Percentiles rank a stretch among this genome's conserved stretches.
phyloP scores from a whole-genome alignment of 768 basidiomycete species.

The Pholiota molesta region DNA sequence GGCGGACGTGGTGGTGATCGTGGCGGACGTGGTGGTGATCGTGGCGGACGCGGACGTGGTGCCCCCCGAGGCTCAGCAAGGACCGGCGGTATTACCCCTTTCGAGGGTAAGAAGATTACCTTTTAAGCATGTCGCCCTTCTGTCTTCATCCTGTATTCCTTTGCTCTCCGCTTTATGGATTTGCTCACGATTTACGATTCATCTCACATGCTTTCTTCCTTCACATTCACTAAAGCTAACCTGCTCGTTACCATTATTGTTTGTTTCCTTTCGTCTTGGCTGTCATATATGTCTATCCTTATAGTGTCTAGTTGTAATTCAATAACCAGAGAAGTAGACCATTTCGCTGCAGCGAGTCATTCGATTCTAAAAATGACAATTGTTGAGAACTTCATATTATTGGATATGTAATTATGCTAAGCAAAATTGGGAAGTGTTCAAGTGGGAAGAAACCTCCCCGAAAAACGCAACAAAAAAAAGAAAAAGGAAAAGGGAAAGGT shows the following conservation, averaged over 20 bases:
- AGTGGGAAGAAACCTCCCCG: background rate
- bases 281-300: conserved; percentile 1
- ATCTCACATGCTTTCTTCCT: conserved; percentile 2
- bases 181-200: conserved; percentile 11
- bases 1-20: conserved; percentile 39
- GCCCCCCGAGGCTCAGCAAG: conserved; percentile 45
- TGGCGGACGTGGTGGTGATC: conserved; percentile 25
- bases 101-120: conserved; percentile 70
- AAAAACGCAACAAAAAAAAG: background rate
- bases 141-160: conserved; percentile 6
- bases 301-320: conserved; percentile 1
- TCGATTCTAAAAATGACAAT: background rate
- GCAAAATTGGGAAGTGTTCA: background rate
- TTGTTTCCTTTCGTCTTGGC: background rate
- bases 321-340: background rate
- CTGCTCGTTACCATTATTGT: background rate
- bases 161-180: background rate
- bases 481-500: background rate
- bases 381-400: background rate
- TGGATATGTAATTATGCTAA: background rate
- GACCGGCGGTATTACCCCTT: conserved; percentile 64
- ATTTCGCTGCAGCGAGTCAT: background rate
- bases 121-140: conserved; percentile 39
- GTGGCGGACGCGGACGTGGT: conserved; percentile 39
- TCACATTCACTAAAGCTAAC: background rate